Percentiles rank a stretch among this genome's conserved stretches.
Evolutionary conservation across 495 filamentous ascomycete species (phyloP).

Genomic region (Eremomyces bilateralis): DNA sequence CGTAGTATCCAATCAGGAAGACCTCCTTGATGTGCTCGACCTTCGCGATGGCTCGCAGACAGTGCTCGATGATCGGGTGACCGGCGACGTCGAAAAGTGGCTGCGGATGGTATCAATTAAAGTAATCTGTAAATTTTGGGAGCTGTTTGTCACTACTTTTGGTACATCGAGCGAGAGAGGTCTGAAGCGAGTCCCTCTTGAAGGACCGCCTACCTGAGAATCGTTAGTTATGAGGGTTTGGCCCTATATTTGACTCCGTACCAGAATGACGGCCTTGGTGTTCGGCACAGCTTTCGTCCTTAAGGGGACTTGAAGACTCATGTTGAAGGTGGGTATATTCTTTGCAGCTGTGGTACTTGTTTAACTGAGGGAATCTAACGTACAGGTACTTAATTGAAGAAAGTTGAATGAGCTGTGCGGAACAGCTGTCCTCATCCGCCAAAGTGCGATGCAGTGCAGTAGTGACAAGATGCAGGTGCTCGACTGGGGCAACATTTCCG

Average conservation of each 20-base stretch:
- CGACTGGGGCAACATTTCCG: too few relatives aligned
- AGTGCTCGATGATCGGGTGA: constrained; percentile 96
- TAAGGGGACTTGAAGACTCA: constrained; percentile 19
- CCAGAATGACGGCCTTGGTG: constrained; percentile 53
- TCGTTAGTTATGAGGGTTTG: constrained; percentile 4
- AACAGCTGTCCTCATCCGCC: too few relatives aligned
- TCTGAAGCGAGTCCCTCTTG: constrained; percentile 86
- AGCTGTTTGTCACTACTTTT: constrained; percentile 38
- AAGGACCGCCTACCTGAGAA: constrained; percentile 70
- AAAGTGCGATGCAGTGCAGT: too few relatives aligned
- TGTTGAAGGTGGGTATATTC: too few relatives aligned
- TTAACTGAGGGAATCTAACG: too few relatives aligned
- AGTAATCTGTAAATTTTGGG: constrained; percentile 1
- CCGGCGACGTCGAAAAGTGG: constrained; percentile 97
- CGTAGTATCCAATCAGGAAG: constrained; percentile 95
- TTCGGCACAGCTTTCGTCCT: constrained; percentile 19
- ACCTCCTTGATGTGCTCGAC: constrained; percentile 89
- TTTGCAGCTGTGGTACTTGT: too few relatives aligned
- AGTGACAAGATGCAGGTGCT: too few relatives aligned
- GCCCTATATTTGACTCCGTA: constrained; percentile 17
- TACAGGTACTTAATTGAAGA: too few relatives aligned
- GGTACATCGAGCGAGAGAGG: constrained; percentile 92
- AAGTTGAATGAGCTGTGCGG: too few relatives aligned
- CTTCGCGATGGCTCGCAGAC: constrained; percentile 76
- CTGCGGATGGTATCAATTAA: constrained; percentile 24